A percentile compares a stretch with the other conserved stretches of the same genome.
Conservation (phyloP, 768 basidiomycete species). For the Mycena haematopus region DNA sequence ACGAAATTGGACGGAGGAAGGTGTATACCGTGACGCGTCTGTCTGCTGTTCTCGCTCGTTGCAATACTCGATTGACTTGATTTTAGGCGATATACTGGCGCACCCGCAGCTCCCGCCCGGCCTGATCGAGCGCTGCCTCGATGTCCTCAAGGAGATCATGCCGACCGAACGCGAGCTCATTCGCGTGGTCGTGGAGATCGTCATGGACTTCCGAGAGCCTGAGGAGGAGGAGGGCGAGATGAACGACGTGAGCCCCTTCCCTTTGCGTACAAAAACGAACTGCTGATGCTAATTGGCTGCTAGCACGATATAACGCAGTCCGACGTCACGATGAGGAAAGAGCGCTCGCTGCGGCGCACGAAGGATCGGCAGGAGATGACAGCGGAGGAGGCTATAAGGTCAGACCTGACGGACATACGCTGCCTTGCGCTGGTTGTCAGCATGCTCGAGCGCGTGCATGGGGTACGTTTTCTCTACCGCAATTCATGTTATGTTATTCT, state of each 20-base stretch:
- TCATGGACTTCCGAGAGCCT: slow-evolving; percentile 70
- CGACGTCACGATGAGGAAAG: not conserved
- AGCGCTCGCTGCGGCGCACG: slow-evolving; percentile 28
- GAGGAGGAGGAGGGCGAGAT: slow-evolving; percentile 40
- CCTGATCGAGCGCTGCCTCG: slow-evolving; percentile 81
- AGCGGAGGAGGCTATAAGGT: slow-evolving; percentile 66
- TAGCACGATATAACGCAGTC: slow-evolving; percentile 34
- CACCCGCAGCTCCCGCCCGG: slow-evolving; percentile 81
- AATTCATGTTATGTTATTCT: too few species aligned
- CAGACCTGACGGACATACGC: slow-evolving; percentile 78
- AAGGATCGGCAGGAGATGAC: slow-evolving; percentile 66
- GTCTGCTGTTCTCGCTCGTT: too few species aligned
- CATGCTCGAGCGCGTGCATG: slow-evolving; percentile 89
- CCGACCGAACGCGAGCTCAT: slow-evolving; percentile 87
- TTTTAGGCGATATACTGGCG: slow-evolving; percentile 87
- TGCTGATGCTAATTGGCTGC: too few species aligned
- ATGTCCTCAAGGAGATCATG: slow-evolving; percentile 83
- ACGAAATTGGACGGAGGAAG: slow-evolving; percentile 93
- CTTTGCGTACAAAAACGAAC: too few species aligned
- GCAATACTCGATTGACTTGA: too few species aligned
- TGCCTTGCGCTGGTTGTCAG: slow-evolving; percentile 85
- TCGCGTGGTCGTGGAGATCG: slow-evolving; percentile 86
- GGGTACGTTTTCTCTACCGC: slow-evolving; percentile 56
- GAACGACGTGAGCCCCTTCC: too few species aligned
- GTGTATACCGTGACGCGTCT: slow-evolving; percentile 72